phyloP scores from a whole-genome alignment of 352 stramenopile genomes.

The Globisporangium heterothallicum region DNA sequence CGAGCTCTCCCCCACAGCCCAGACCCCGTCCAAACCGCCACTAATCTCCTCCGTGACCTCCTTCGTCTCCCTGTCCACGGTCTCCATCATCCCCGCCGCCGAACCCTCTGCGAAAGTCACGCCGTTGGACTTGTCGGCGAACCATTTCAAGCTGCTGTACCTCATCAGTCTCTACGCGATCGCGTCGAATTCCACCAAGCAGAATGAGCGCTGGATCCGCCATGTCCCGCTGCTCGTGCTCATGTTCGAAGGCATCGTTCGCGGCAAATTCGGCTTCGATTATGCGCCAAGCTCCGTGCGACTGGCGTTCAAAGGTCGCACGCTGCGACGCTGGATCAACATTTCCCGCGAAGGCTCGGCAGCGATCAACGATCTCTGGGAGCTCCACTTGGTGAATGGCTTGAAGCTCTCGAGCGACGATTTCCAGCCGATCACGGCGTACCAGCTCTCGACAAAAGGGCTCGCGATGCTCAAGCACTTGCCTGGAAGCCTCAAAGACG shows the following conservation, averaged over 20 bases:
- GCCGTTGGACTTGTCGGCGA: slow-evolving; percentile 78
- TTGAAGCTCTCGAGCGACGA: slow-evolving; percentile 91
- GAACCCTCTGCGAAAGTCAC: neutral
- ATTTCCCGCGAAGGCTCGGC: slow-evolving; percentile 93
- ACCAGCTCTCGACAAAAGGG: slow-evolving; percentile 92
- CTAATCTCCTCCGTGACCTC: neutral
- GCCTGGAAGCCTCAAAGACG: slow-evolving; percentile 52
- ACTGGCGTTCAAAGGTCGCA: slow-evolving; percentile 90
- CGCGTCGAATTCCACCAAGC: slow-evolving; percentile 78
- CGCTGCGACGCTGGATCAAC: slow-evolving; percentile 88
- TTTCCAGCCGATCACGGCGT: slow-evolving; percentile 95
- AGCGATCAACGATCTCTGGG: slow-evolving; percentile 93
- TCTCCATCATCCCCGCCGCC: neutral
- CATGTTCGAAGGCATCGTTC: slow-evolving; percentile 95
- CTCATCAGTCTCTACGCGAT: slow-evolving; percentile 94
- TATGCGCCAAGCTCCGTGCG: slow-evolving; percentile 93
- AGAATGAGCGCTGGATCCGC: slow-evolving; percentile 94
- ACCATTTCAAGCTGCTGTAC: slow-evolving; percentile 96
- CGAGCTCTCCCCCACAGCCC: neutral
- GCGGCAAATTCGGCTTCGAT: slow-evolving; percentile 94
- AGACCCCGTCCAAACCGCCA: too few relatives aligned
- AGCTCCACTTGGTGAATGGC: slow-evolving; percentile 90
- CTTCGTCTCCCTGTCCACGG: neutral
- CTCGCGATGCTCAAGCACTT: slow-evolving; percentile 84
- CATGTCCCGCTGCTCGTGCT: slow-evolving; percentile 94